A percentile compares a stretch with the other conserved stretches of the same genome.
Evolutionary conservation across 768 basidiomycete genomes (phyloP).

Genomic region (Dentipellis sp.): DNA sequence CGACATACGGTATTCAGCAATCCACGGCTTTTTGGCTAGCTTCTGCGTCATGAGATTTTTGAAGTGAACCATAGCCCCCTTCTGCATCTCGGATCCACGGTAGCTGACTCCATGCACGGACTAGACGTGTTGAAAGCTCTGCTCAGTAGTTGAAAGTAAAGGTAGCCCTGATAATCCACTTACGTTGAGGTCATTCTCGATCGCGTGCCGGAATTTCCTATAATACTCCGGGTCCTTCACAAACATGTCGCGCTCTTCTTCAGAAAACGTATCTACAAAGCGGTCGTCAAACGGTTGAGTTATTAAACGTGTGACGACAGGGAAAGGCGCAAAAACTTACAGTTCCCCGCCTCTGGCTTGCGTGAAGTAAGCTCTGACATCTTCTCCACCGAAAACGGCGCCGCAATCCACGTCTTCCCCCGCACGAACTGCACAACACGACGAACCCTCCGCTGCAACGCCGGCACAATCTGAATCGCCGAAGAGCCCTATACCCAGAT

Average conservation of each 20-base stretch:
- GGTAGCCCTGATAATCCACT: neutral
- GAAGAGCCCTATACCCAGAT: constrained; percentile 11
- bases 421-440: constrained; percentile 17
- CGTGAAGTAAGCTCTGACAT: constrained; percentile 7
- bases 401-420: constrained; percentile 15
- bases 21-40: constrained; percentile 18
- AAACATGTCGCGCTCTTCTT: constrained; percentile 14
- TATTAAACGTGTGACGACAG: neutral
- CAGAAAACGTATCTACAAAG: constrained; percentile 14
- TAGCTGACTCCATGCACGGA: constrained; percentile 6
- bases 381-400: constrained; percentile 3
- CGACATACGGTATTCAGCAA: constrained; percentile 14
- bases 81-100: constrained; percentile 12
- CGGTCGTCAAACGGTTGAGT: neutral
- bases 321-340: neutral
- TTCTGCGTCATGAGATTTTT: constrained; percentile 15
- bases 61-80: constrained; percentile 9
- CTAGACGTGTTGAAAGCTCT: constrained; percentile 1
- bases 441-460: constrained; percentile 14
- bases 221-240: constrained; percentile 11
- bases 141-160: neutral
- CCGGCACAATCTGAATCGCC: constrained; percentile 18
- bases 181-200: constrained; percentile 18
- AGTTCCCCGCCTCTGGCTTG: constrained; percentile 4
- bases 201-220: constrained; percentile 8